These are phyloP conservation scores for Pichia sporocuriosa DNA, from an alignment of 805 yeast genomes.

Conservation along the genomic window DNA sequence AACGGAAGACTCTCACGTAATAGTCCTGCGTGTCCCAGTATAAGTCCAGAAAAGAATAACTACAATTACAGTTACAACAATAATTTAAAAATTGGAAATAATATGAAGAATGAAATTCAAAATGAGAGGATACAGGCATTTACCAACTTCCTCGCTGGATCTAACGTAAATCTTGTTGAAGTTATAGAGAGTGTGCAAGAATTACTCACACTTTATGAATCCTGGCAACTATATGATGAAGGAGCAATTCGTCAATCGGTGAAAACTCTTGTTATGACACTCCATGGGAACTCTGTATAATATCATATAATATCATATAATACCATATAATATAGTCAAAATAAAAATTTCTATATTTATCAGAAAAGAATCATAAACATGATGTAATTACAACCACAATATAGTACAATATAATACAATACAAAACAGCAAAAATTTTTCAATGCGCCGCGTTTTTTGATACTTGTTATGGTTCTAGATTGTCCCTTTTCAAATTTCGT, in stretches of 20 bases:
- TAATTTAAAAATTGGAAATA: too few relatives aligned
- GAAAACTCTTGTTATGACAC: constrained; percentile 1
- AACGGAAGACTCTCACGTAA: neutral
- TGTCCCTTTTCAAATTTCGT: too few relatives aligned
- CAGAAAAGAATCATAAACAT: too few relatives aligned
- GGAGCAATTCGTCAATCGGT: constrained; percentile 43
- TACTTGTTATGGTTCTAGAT: too few relatives aligned
- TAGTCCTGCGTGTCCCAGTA: neutral
- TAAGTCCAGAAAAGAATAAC: constrained; percentile 6
- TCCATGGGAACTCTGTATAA: neutral
- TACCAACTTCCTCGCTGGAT: constrained; percentile 61
- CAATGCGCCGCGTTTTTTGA: too few relatives aligned
- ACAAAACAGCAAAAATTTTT: too few relatives aligned
- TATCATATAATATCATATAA: too few relatives aligned
- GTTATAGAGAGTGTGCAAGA: constrained; percentile 82
- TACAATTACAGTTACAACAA: neutral
- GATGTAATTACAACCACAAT: too few relatives aligned
- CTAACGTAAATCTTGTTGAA: constrained; percentile 71
- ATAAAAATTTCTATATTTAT: too few relatives aligned
- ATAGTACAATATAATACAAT: too few relatives aligned
- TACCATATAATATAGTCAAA: too few relatives aligned
- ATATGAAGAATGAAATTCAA: too few relatives aligned
- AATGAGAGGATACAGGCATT: constrained; percentile 45
- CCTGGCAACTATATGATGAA: constrained; percentile 85
- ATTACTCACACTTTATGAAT: constrained; percentile 68